Evolutionary conservation across 2,329 filamentous ascomycete species (phyloP).

Genomic region (Amylocarpus encephaloides): DNA sequence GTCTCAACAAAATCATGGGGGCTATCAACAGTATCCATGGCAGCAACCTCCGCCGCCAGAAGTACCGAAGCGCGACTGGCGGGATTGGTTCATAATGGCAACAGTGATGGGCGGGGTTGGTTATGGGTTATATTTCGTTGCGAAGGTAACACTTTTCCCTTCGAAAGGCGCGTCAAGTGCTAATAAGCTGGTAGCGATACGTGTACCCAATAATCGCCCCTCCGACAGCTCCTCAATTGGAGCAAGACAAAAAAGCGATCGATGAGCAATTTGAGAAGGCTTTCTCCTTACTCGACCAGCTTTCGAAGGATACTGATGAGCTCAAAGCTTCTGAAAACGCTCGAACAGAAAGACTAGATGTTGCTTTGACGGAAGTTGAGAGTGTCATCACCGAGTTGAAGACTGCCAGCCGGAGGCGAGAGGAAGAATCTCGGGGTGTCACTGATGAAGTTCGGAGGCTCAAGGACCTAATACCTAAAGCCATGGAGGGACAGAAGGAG

Average conservation of each 20-base stretch:
- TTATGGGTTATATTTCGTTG: slow-evolving; percentile 81
- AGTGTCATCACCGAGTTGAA: slow-evolving; percentile 76
- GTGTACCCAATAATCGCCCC: slow-evolving; percentile 86
- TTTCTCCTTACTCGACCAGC: slow-evolving; percentile 84
- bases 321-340: slow-evolving; percentile 83
- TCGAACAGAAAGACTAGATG: slow-evolving; percentile 76
- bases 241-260: slow-evolving; percentile 88
- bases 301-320: slow-evolving; percentile 80
- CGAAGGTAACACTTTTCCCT: slow-evolving; percentile 56
- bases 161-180: slow-evolving; percentile 2
- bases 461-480: slow-evolving; percentile 80
- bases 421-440: slow-evolving; percentile 81
- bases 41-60: slow-evolving; percentile 49
- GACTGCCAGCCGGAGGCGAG: slow-evolving; percentile 69
- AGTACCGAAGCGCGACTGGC: slow-evolving; percentile 80
- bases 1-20: slow-evolving; percentile 39
- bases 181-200: slow-evolving; percentile 59
- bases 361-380: slow-evolving; percentile 77
- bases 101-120: slow-evolving; percentile 85
- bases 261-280: slow-evolving; percentile 91
- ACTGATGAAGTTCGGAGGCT: slow-evolving; percentile 79
- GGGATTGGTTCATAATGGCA: slow-evolving; percentile 99
- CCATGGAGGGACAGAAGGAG: slow-evolving; percentile 81
- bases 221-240: slow-evolving; percentile 85
- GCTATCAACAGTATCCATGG: slow-evolving; percentile 49